A percentile compares a stretch with the other conserved stretches of the same genome.
Evolutionary conservation across 768 basidiomycete genomes (phyloP).

Genomic region (Tylopilus felleus): DNA sequence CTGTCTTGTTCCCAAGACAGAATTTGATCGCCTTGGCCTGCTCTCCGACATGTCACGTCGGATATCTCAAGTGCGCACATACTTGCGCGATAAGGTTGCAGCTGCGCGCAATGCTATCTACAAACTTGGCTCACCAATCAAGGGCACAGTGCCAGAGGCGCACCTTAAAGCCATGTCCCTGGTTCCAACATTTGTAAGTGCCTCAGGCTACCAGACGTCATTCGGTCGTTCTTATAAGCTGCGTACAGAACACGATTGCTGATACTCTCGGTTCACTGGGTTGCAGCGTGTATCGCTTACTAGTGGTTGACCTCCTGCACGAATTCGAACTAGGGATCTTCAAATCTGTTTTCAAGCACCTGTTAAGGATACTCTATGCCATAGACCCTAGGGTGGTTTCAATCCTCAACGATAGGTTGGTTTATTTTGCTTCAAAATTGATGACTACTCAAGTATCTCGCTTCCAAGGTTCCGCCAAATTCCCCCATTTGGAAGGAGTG

Average conservation of each 20-base stretch:
- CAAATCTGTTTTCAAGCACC: neutral
- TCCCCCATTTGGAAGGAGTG: neutral
- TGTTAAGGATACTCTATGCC: neutral
- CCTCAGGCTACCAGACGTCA: too few relatives aligned
- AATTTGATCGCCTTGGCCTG: slow-evolving; percentile 15
- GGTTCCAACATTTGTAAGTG: slow-evolving; percentile 13
- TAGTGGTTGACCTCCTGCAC: neutral
- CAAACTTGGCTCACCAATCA: slow-evolving; percentile 9
- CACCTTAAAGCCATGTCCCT: slow-evolving; percentile 9
- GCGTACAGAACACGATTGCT: neutral
- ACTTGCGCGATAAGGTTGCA: neutral
- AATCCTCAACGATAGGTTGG: neutral
- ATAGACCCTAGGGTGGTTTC: neutral
- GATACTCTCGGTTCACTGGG: neutral
- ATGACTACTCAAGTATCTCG: too few relatives aligned
- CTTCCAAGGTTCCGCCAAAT: too few relatives aligned
- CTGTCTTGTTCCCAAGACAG: slow-evolving; percentile 18
- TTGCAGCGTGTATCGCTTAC: neutral
- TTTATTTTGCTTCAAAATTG: too few relatives aligned
- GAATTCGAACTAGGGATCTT: neutral
- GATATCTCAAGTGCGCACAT: neutral
- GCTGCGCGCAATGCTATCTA: slow-evolving; percentile 9
- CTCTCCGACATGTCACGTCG: slow-evolving; percentile 2
- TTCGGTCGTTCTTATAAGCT: neutral
- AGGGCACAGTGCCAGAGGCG: slow-evolving; percentile 5